Percentiles rank a stretch among this genome's conserved stretches.
Evolutionary conservation across 2,329 filamentous ascomycete genomes (phyloP).

Genomic region (Aureobasidium sp.): DNA sequence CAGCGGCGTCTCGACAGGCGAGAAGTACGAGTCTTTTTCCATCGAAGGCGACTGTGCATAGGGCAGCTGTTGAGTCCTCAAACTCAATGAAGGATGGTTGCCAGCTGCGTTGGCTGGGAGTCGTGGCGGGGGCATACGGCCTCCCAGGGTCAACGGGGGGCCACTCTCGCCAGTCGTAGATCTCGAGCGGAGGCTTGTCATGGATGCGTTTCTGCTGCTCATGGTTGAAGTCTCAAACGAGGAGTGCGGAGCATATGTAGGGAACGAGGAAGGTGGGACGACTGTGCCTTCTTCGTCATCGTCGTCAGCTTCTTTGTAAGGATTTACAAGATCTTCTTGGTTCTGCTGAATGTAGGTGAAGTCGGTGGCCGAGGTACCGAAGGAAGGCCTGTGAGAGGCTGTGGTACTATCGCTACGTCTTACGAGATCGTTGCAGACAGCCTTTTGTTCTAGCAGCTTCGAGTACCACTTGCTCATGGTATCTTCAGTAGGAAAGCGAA

Average conservation of each 20-base stretch:
- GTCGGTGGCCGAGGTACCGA: conserved; percentile 54
- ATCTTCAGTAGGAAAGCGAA: conserved; percentile 87
- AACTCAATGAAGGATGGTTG: conserved; percentile 48
- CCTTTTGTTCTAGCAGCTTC: conserved; percentile 14
- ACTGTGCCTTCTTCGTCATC: conserved; percentile 33
- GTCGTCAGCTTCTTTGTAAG: conserved; percentile 58
- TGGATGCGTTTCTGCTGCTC: conserved; percentile 62
- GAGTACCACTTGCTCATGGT: conserved; percentile 79
- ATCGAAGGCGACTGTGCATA: conserved; percentile 48
- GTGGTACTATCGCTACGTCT: conserved; percentile 4
- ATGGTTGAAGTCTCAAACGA: conserved; percentile 33
- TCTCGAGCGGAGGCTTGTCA: conserved; percentile 63
- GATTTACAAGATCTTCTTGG: conserved; percentile 63
- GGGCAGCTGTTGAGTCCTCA: conserved; percentile 55
- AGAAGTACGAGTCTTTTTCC: conserved; percentile 81
- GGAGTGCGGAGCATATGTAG: conserved; percentile 29
- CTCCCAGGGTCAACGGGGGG: conserved; percentile 32
- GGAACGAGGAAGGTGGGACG: conserved; percentile 15
- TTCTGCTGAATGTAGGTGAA: conserved; percentile 73
- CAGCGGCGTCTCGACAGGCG: conserved; percentile 72
- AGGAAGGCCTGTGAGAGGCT: conserved; percentile 27
- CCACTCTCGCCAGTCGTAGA: conserved; percentile 67
- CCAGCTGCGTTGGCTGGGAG: conserved; percentile 55
- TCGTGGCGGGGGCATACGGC: conserved; percentile 50
- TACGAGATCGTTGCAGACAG: conserved; percentile 7